Evolutionary conservation across 352 stramenopile species (phyloP), one percentile per base, ranked within the genome.

Genomic region (Pythium grandisporangium): DNA sequence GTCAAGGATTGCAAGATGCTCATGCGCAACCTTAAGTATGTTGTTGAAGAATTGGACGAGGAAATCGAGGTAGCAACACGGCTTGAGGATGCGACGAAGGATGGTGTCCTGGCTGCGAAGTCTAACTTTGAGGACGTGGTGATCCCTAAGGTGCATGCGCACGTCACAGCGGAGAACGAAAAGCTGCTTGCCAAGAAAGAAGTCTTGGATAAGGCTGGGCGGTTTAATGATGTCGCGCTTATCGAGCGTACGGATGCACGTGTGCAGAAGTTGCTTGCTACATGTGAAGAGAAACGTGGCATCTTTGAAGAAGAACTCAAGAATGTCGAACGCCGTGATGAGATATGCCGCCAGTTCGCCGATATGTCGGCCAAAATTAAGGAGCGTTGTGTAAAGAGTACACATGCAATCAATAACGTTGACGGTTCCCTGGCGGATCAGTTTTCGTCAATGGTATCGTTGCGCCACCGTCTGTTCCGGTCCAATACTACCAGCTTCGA

Each of bases 1-100:
- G 81, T 84, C 24, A 91, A 93, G 60, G 82, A 93, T 47, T 84
- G 70, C 61, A 91, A 88, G 53, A 60, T 81, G 7, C 55, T 87
- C 27, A 88, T 90, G 66, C 76, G 78, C 32, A 89, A 85, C 44
- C 69, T 95, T 30, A 92, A 91, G 68, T 93, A 95, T 53, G 70
- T 74, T 6, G 85, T 94, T 12, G 79, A 91, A 51, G 72, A 89
- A 45, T 83, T 95, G 70, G 82, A 93, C 34, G 79, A 93, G 48
- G 76, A 92, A 53, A 71, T 93, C 16, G 76, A 87, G 47, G 70
- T 72, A 4, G 70, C 70, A 16, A 84, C 70, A 3, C 84, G 84
- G 51, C 52, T 89, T 0, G 55, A 92, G 29, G 66, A 88, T 33
- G 55, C 82, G 39, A 82, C 71, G 10, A 81, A 83, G 46, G 70